Base-by-base conservation (phyloP, 2,329 filamentous ascomycete genomes). In the Diaporthe batatas region DNA sequence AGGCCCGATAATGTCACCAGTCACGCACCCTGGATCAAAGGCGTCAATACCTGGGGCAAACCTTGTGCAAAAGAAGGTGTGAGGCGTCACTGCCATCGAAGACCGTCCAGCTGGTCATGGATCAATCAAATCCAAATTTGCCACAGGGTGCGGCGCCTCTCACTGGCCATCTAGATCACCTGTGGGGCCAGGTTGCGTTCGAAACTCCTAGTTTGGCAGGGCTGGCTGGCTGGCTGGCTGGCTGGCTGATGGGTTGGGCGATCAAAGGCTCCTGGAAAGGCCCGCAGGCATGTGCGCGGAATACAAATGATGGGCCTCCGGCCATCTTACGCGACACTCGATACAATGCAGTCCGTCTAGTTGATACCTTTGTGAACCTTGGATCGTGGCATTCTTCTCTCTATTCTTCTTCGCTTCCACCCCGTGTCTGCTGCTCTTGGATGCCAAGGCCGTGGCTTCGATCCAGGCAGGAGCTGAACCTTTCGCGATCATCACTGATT, bases 1-100 rank as follows among this genome's bases (percentile, higher is more conserved):
- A 79, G 75, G 75, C 11, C 32, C 70, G 51, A 65, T 51, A 51
- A 65, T 36, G 10, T 34, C 32, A 65, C 29, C 44, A 65, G 42
- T 32, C 44, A 25, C 29, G 12, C 42, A 21, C 39, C 42, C 25
- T 12, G 42, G 42, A 51, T 25, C 62, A 49, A 51, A 36, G 44
- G 44, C 62, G 32, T 34, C 11, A n/a, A 14, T 10, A 18, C 8
- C 14, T 59, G 36, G 34, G 18, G 34, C 12, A 36, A 34, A 65
- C 42, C 59, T 49, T 12, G 42, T 65, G 44, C 62, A 39, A 8
- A 25, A 53, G n/a, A 65, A 51, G 11, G 14, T 8, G 6, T 34
- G 16, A 23, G 42, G 18, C 21, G 2, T 34, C 14, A 18, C 25
- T 34, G 59, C 10, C 34, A 47, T 39, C 53, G 12, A 59, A 29